These are phyloP conservation scores for Sonneratia alba DNA, from an alignment of 345 rosid genomes.

Conservation along the genomic window DNA sequence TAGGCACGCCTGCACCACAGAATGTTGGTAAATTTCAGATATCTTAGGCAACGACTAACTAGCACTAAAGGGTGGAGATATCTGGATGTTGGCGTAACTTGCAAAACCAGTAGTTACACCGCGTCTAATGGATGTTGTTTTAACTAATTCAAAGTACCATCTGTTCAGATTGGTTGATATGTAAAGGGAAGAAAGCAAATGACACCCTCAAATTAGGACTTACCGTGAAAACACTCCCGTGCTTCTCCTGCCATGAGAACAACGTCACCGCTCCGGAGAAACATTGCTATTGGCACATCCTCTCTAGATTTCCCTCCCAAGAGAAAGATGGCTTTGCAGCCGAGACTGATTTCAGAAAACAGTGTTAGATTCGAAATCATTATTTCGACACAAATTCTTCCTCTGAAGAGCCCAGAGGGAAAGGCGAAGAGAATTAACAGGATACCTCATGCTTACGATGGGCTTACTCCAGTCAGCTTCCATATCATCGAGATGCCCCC, in stretches of 20 bases:
- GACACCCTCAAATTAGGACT: constrained; percentile 7
- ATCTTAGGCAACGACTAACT: background rate
- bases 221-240: constrained; percentile 89
- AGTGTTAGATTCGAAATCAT: background rate
- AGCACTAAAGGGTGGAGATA: background rate
- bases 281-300: constrained; percentile 76
- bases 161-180: background rate
- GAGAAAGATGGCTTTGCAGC: constrained; percentile 93
- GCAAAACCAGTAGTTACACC: background rate
- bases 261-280: constrained; percentile 88
- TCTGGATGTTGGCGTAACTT: background rate
- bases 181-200: constrained; percentile 40
- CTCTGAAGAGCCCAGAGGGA: background rate
- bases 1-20: constrained; percentile 54
- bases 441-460: constrained; percentile 88
- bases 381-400: background rate
- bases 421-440: background rate
- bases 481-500: constrained; percentile 97
- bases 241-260: constrained; percentile 95
- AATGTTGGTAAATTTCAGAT: constrained; percentile 2
- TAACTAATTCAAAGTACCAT: background rate
- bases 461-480: constrained; percentile 96
- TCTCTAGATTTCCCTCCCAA: constrained; percentile 77
- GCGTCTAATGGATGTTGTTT: background rate
- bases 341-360: constrained; percentile 41